These are phyloP conservation scores for Thermothelomyces thermophilus DNA, from an alignment of 2,329 filamentous ascomycete genomes.

Conservation along the genomic window DNA sequence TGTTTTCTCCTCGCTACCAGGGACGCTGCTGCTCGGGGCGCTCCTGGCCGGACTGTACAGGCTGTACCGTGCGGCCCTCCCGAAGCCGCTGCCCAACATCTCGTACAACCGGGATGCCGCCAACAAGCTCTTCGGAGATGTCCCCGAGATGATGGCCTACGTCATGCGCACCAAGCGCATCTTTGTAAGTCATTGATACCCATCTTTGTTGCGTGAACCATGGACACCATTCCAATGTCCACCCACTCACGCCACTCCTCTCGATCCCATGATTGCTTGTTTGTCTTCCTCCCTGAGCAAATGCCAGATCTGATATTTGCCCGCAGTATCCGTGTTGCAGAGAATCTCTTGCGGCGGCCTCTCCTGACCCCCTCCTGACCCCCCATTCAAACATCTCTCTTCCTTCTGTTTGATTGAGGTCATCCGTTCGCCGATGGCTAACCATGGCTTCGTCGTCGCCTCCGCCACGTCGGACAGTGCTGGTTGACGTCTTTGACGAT, in stretches of 20 bases:
- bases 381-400: too few relatives aligned
- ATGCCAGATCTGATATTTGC: too few relatives aligned
- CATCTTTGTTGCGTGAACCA: too few relatives aligned
- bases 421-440: too few relatives aligned
- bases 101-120: slow-evolving; percentile 37
- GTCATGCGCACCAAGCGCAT: slow-evolving; percentile 30
- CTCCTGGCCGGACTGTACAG: neutral
- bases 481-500: slow-evolving; percentile 27
- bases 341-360: too few relatives aligned
- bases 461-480: neutral
- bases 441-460: neutral
- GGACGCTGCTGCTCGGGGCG: neutral
- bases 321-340: too few relatives aligned
- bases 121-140: slow-evolving; percentile 36
- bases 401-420: too few relatives aligned
- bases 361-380: too few relatives aligned
- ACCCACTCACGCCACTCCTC: too few relatives aligned
- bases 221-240: too few relatives aligned
- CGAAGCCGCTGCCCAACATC: slow-evolving; percentile 40
- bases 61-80: slow-evolving; percentile 25
- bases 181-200: slow-evolving; percentile 25
- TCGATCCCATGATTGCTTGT: too few relatives aligned
- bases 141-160: slow-evolving; percentile 35
- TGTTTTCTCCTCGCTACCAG: slow-evolving; percentile 3
- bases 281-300: too few relatives aligned